Evolutionary conservation across 2,329 filamentous ascomycete genomes (phyloP).

Genomic region (Zalaria sp.): DNA sequence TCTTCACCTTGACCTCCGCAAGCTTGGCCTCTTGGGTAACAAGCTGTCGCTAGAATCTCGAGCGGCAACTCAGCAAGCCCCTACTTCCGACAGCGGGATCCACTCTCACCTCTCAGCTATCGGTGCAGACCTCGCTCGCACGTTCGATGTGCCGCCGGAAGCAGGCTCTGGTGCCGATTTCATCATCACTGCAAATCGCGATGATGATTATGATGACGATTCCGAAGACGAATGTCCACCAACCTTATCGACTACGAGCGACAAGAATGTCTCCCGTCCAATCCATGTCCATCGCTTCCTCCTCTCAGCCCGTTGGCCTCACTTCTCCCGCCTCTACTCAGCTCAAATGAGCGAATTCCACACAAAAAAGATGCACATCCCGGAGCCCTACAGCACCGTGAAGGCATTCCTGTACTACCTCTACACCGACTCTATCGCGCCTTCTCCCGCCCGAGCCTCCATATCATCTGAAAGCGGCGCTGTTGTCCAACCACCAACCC

Average conservation of each 20-base stretch:
- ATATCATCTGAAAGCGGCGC: not conserved
- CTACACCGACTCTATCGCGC: constrained; percentile 79
- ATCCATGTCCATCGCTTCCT: constrained; percentile 96
- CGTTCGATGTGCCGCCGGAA: constrained; percentile 79
- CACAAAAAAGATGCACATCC: constrained; percentile 93
- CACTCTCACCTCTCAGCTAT: constrained; percentile 46
- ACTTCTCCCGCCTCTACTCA: constrained; percentile 83
- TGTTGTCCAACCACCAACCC: constrained; percentile 21
- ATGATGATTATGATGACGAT: constrained; percentile 39
- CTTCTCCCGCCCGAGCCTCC: constrained; percentile 13
- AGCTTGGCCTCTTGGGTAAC: constrained; percentile 82
- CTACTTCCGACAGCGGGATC: constrained; percentile 36
- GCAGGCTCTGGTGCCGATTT: constrained; percentile 82
- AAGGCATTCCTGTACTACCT: constrained; percentile 92
- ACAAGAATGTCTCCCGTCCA: constrained; percentile 51
- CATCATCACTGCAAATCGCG: constrained; percentile 73
- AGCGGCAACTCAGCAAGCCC: constrained; percentile 28
- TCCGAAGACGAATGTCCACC: constrained; percentile 27
- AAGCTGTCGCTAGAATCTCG: constrained; percentile 32
- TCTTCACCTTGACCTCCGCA: constrained; percentile 80
- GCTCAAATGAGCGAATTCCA: constrained; percentile 97
- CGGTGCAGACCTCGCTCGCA: constrained; percentile 69
- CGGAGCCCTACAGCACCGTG: constrained; percentile 87
- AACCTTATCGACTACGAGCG: constrained; percentile 12
- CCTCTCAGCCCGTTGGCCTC: constrained; percentile 87